These are phyloP conservation scores for Furculomyces boomerangus DNA, from an alignment of 371 early-diverging fungal species.

Conservation along the genomic window DNA sequence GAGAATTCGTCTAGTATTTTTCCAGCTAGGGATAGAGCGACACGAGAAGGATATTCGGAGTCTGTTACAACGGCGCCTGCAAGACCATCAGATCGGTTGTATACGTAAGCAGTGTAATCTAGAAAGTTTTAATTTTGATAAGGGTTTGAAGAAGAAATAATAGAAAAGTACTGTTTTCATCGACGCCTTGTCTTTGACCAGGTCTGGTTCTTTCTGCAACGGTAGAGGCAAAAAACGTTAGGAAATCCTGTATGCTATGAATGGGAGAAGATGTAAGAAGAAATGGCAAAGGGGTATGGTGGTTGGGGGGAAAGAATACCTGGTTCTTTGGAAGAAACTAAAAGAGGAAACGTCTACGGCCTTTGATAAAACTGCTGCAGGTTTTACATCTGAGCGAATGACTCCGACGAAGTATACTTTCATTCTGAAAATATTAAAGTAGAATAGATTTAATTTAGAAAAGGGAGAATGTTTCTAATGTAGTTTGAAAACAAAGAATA, in stretches of 20 bases:
- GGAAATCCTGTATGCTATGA: constrained; percentile 68
- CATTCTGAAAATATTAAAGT: too few species aligned
- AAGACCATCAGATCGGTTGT: constrained; percentile 50
- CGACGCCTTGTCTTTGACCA: constrained; percentile 71
- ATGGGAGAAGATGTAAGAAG: background rate
- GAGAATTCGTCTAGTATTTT: constrained; percentile 79
- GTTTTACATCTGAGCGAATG: background rate
- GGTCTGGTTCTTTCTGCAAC: constrained; percentile 69
- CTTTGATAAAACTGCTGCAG: constrained; percentile 22
- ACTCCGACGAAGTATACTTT: constrained; percentile 3
- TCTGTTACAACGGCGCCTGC: constrained; percentile 69
- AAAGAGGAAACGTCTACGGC: constrained; percentile 65
- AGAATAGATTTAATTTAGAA: too few species aligned
- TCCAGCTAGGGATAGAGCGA: constrained; percentile 71
- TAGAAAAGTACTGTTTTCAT: constrained; percentile 27
- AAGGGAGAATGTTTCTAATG: too few species aligned
- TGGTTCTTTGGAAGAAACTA: constrained; percentile 73
- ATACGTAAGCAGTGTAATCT: constrained; percentile 64
- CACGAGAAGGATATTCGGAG: constrained; percentile 80
- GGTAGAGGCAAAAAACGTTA: constrained; percentile 70
- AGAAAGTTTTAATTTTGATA: background rate
- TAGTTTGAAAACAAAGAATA: too few species aligned
- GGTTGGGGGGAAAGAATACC: constrained; percentile 27
- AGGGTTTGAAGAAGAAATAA: background rate
- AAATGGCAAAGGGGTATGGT: background rate